These are phyloP conservation scores for Candida patagonica DNA, from an alignment of 805 yeast genomes.

Conservation along the genomic window DNA sequence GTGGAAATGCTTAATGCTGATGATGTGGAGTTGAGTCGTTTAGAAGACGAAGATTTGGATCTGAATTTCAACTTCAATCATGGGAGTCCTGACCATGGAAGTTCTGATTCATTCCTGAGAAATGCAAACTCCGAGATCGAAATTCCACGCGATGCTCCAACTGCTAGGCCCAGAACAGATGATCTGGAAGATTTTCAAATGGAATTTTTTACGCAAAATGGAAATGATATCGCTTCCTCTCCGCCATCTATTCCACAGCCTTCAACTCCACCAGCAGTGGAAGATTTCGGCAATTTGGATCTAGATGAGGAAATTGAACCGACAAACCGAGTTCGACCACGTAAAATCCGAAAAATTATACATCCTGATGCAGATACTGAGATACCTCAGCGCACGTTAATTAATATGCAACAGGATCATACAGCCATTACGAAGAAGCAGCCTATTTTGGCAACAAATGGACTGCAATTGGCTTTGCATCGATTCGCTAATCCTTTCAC, in stretches of 20 bases:
- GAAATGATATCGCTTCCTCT: neutral
- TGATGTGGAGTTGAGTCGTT: conserved; percentile 25
- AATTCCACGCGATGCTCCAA: conserved; percentile 3
- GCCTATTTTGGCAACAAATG: conserved; percentile 11
- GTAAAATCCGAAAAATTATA: neutral
- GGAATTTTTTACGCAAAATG: neutral
- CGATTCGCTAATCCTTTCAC: neutral
- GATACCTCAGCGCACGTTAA: conserved; percentile 30
- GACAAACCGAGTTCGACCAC: neutral
- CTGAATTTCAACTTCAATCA: conserved; percentile 42
- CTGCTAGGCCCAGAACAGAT: conserved; percentile 1
- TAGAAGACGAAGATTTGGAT: conserved; percentile 37
- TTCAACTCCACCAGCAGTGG: neutral
- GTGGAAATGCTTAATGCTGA: conserved; percentile 17
- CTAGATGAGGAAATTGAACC: neutral
- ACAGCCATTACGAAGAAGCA: conserved; percentile 15
- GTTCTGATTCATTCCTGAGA: neutral
- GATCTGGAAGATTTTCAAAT: neutral
- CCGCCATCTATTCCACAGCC: conserved; percentile 1
- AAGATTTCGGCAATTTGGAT: neutral
- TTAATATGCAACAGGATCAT: conserved; percentile 25
- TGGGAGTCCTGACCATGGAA: conserved; percentile 17
- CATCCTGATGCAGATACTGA: conserved; percentile 37
- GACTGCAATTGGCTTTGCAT: conserved; percentile 3
- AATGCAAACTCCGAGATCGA: conserved; percentile 1